phyloP scores from a whole-genome alignment of 768 basidiomycete species.

The Lactarius psammicola region DNA sequence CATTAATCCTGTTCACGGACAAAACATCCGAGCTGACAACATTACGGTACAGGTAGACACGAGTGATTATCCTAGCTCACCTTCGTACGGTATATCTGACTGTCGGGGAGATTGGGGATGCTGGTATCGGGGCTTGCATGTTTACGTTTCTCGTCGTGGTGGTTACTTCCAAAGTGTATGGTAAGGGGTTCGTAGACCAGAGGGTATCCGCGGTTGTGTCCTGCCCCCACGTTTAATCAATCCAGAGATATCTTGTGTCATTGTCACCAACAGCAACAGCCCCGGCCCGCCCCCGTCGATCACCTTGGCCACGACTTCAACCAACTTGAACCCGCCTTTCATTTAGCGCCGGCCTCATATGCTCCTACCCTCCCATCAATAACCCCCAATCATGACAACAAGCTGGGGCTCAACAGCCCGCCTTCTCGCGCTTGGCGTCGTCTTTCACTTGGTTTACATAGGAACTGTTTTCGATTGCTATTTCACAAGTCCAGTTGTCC shows the following conservation, averaged over 20 bases:
- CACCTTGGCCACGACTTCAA: not conserved
- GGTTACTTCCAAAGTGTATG: not conserved
- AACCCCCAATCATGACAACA: slow-evolving; percentile 15
- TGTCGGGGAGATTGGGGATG: not conserved
- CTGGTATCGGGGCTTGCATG: slow-evolving; percentile 3
- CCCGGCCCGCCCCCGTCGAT: not conserved
- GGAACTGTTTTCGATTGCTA: slow-evolving; percentile 83
- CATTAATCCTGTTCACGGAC: slow-evolving; percentile 63
- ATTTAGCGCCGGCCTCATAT: not conserved
- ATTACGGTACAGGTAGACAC: not conserved
- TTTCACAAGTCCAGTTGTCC: slow-evolving; percentile 79
- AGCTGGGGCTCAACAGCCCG: slow-evolving; percentile 27
- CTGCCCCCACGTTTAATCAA: not conserved
- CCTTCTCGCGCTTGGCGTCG: slow-evolving; percentile 62
- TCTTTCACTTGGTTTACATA: slow-evolving; percentile 74
- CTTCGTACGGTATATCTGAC: slow-evolving; percentile 19
- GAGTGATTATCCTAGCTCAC: slow-evolving; percentile 6
- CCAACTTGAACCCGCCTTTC: too few species aligned
- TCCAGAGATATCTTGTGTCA: not conserved
- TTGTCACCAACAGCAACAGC: not conserved
- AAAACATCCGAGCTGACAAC: slow-evolving; percentile 70
- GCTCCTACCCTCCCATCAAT: not conserved
- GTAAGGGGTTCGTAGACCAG: not conserved
- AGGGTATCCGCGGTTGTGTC: not conserved
- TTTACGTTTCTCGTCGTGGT: not conserved